These are phyloP conservation scores for Wickerhamiella shivajii DNA, from an alignment of 805 yeast species.

Conservation along the genomic window DNA sequence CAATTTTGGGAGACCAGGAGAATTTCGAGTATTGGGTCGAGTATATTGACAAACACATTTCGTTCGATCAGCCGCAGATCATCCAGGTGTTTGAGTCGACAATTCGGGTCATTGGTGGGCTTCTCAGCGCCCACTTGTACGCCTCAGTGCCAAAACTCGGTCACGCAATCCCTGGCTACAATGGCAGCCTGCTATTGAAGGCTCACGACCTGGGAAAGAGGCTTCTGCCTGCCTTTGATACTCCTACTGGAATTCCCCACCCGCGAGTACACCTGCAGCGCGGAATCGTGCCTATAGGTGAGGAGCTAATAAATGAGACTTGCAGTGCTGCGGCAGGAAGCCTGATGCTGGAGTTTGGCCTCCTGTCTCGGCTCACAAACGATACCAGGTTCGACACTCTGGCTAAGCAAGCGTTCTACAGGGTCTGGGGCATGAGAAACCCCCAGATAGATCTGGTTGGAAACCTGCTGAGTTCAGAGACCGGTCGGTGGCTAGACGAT, in stretches of 20 bases:
- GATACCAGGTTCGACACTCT: slow-evolving; percentile 54
- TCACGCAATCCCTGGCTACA: slow-evolving; percentile 33
- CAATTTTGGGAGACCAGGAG: slow-evolving; percentile 51
- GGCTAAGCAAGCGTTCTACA: slow-evolving; percentile 48
- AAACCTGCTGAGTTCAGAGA: slow-evolving; percentile 53
- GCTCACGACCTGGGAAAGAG: slow-evolving; percentile 68
- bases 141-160: slow-evolving; percentile 39
- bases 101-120: slow-evolving; percentile 70
- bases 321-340: slow-evolving; percentile 83
- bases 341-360: slow-evolving; percentile 64
- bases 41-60: slow-evolving; percentile 27
- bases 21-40: slow-evolving; percentile 36
- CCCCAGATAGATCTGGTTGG: slow-evolving; percentile 55
- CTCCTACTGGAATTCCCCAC: slow-evolving; percentile 49
- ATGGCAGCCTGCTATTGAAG: slow-evolving; percentile 54
- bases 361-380: slow-evolving; percentile 60
- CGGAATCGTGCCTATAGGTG: slow-evolving; percentile 29
- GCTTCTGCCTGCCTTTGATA: slow-evolving; percentile 53
- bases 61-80: slow-evolving; percentile 49
- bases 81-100: slow-evolving; percentile 83
- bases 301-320: slow-evolving; percentile 36
- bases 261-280: slow-evolving; percentile 57
- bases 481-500: slow-evolving; percentile 40
- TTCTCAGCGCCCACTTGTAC: slow-evolving; percentile 63
- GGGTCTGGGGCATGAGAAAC: slow-evolving; percentile 56